phyloP scores from a whole-genome alignment of 306 rosid genomes.

The Hippophae rhamnoides region DNA sequence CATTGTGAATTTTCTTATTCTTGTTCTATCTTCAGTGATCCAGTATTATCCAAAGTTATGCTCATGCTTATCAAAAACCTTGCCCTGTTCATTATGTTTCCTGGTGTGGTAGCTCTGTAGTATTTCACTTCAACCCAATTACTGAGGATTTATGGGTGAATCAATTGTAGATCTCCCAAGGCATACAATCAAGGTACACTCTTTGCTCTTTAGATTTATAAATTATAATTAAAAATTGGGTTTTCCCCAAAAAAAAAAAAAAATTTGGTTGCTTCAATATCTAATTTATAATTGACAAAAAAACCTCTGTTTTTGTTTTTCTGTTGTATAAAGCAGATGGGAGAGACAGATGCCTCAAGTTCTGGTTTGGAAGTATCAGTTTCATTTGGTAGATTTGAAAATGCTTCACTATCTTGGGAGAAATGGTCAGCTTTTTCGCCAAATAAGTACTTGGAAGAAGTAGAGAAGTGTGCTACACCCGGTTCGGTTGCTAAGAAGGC shows the following conservation, averaged over 20 bases:
- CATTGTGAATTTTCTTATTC: constrained; percentile 17
- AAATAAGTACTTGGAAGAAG: constrained; percentile 90
- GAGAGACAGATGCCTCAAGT: constrained; percentile 47
- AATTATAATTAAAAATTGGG: constrained; percentile 3
- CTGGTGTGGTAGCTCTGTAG: constrained; percentile 18
- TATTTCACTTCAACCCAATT: constrained; percentile 11
- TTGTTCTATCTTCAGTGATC: constrained; percentile 34
- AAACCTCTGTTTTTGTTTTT: constrained; percentile 19
- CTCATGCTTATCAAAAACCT: constrained; percentile 20
- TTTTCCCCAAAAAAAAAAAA: background rate
- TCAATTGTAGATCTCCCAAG: constrained; percentile 36
- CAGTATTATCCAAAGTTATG: constrained; percentile 22
- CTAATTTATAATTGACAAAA: constrained; percentile 15
- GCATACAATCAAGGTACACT: constrained; percentile 49
- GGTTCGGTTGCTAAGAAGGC: constrained; percentile 94
- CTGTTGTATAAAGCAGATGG: constrained; percentile 43
- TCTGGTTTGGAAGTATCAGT: constrained; percentile 71
- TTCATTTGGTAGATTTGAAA: constrained; percentile 90
- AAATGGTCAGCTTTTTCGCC: constrained; percentile 94
- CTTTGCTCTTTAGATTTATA: constrained; percentile 24
- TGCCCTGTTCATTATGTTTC: constrained; percentile 10
- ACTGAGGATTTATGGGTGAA: constrained; percentile 39
- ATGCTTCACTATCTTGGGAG: constrained; percentile 89
- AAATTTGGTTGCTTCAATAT: constrained; percentile 8
- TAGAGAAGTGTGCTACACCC: constrained; percentile 87